Percentiles rank a stretch among this genome's conserved stretches.
These are phyloP conservation scores for Heritiera littoralis DNA, from an alignment of 345 rosid genomes.

Conservation along the genomic window DNA sequence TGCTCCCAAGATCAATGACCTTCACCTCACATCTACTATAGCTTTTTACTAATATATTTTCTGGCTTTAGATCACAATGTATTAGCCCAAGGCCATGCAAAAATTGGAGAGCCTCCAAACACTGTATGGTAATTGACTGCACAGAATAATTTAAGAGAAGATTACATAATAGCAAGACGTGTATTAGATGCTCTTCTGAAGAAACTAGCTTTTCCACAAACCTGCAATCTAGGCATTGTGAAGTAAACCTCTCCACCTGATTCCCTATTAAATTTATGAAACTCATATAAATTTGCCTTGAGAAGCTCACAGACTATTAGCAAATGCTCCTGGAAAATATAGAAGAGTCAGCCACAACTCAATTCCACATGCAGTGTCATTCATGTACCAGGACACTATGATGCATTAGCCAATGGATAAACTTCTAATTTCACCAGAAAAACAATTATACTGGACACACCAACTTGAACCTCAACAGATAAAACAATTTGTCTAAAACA, in stretches of 20 bases:
- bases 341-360: constrained; percentile 8
- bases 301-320: constrained; percentile 97
- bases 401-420: constrained; percentile 3
- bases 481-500: neutral
- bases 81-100: constrained; percentile 97
- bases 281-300: constrained; percentile 96
- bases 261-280: constrained; percentile 95
- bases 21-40: constrained; percentile 98
- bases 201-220: constrained; percentile 34
- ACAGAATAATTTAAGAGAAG: constrained; percentile 32
- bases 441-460: neutral
- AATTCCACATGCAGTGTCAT: constrained; percentile 11
- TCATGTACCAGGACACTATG: neutral
- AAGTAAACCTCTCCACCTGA: constrained; percentile 99
- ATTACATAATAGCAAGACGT: constrained; percentile 28
- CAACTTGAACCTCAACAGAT: constrained; percentile 8
- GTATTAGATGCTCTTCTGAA: constrained; percentile 11
- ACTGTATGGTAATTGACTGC: constrained; percentile 97
- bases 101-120: constrained; percentile 92
- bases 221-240: constrained; percentile 99
- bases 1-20: constrained; percentile 99
- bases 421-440: neutral
- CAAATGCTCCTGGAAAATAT: constrained; percentile 86
- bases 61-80: constrained; percentile 97
- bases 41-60: constrained; percentile 93